Evolutionary conservation across 257 asterid genomes (phyloP), one percentile per base, ranked within the genome.

Genomic region (Misopates orontium): DNA sequence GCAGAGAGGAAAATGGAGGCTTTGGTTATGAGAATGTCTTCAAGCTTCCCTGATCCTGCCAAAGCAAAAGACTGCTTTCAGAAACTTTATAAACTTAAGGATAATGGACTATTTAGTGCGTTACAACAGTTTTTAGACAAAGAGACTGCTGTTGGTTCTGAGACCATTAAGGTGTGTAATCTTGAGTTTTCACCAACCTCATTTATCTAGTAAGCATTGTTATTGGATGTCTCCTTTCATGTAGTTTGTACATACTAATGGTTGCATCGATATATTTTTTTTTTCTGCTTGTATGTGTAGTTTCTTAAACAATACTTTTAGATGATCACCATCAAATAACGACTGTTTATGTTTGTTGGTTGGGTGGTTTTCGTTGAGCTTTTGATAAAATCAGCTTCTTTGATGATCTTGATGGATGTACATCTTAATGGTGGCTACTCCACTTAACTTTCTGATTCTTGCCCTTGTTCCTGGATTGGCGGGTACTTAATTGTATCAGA

Each of bases 21-120:
- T 31, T 73, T 82, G 71, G 68, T 87, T 61, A 23, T 70, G 71
- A 91, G 79, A 70, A 87, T 88, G 88, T 82, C 92, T 60, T 81
- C 86, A 53, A 78, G 75, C 72, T 91, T 91, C 73, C 80, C 84
- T 44, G 80, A 86, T 80, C 86, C 96, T 71, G 81, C 71, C 61
- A 81, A 85, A 73, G 95, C 92, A 57, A 80, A 85, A 77, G 86
- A 73, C 61, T 76, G 76, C 75, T 89, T 91, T 76, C 70, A 71
- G 77, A 80, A 80, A 69, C 82, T 88, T 48, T 74, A 77, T 68
- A 80, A 57, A 67, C 71, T 73, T 54, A 71, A 80, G 65, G 83
- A 82, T 70, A 45, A 71, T 66, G 72, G 71, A 28, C 64, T 74
- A 39, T 65, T 75, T 73, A 55, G 60, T 66, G 73, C 64, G 66